These are phyloP conservation scores for Penicillium maclennaniae DNA, from an alignment of 495 filamentous ascomycete species.

Conservation along the genomic window DNA sequence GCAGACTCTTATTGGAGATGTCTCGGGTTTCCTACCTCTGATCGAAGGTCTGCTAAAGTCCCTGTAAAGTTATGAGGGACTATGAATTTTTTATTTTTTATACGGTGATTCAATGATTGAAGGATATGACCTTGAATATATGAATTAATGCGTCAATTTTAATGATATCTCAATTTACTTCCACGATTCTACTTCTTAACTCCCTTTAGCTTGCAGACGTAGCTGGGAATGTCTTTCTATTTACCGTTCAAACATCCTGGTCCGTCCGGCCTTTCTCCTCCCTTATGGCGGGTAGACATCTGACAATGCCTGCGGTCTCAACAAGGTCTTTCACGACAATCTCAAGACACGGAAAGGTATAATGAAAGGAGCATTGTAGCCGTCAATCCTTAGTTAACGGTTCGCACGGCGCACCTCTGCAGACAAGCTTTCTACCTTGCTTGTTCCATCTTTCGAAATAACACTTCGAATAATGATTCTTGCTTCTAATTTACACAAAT, in stretches of 20 bases:
- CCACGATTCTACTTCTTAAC: background rate
- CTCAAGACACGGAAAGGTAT: too few relatives aligned
- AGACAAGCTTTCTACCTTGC: background rate
- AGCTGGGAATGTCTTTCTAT: too few relatives aligned
- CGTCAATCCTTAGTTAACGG: too few relatives aligned
- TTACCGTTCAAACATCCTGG: too few relatives aligned
- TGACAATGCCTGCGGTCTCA: too few relatives aligned
- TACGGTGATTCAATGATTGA: constrained; percentile 16
- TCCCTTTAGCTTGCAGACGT: too few relatives aligned
- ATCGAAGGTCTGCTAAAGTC: constrained; percentile 25
- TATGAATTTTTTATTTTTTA: constrained; percentile 1
- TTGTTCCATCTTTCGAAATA: background rate
- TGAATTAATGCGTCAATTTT: constrained; percentile 18
- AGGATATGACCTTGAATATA: constrained; percentile 18
- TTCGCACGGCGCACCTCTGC: too few relatives aligned
- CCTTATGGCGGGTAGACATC: too few relatives aligned
- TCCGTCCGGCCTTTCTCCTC: too few relatives aligned
- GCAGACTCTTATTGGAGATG: constrained; percentile 22
- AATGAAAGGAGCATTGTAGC: too few relatives aligned
- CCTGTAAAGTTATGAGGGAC: constrained; percentile 12
- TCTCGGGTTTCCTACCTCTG: constrained; percentile 25
- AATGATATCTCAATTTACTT: constrained; percentile 11
- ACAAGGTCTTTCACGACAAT: too few relatives aligned
- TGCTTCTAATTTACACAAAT: background rate
- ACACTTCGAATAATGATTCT: too few relatives aligned